phyloP scores from a whole-genome alignment of 805 yeast genomes.

The Candida mattraensis region DNA sequence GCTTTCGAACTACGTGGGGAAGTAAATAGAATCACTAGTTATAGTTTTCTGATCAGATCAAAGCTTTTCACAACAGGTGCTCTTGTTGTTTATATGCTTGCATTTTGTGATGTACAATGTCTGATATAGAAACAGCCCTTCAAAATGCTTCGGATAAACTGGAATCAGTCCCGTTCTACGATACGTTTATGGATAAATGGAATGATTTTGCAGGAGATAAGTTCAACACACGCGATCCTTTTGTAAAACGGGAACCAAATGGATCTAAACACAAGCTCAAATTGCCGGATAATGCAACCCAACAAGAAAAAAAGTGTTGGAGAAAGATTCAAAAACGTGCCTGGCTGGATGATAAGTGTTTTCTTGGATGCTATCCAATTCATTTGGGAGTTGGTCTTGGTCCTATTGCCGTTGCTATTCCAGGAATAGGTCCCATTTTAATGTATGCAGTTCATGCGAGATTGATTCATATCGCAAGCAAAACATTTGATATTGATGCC shows the following conservation, averaged over 20 bases:
- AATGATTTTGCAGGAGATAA: slow-evolving; percentile 68
- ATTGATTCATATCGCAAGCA: slow-evolving; percentile 59
- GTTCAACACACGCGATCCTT: slow-evolving; percentile 67
- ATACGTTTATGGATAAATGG: slow-evolving; percentile 53
- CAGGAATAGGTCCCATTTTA: slow-evolving; percentile 79
- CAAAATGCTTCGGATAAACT: slow-evolving; percentile 31
- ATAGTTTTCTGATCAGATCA: no score
- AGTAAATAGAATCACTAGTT: no score
- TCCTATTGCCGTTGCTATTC: slow-evolving; percentile 64
- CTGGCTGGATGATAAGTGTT: slow-evolving; percentile 84
- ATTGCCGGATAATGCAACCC: slow-evolving; percentile 57
- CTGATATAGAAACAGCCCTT: slow-evolving; percentile 12
- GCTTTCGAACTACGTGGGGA: no score
- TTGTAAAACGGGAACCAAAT: slow-evolving; percentile 45
- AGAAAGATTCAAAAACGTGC: slow-evolving; percentile 72
- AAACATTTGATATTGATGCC: slow-evolving; percentile 55
- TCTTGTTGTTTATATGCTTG: no score
- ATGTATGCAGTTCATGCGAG: slow-evolving; percentile 81
- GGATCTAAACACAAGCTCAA: slow-evolving; percentile 58
- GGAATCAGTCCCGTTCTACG: slow-evolving; percentile 59
- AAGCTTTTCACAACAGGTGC: no score
- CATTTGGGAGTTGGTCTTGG: slow-evolving; percentile 80
- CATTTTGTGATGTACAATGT: slow-evolving; percentile 6
- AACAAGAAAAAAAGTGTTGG: slow-evolving; percentile 68
- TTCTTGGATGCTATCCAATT: slow-evolving; percentile 73